A percentile compares a stretch with the other conserved stretches of the same genome.
Conservation (phyloP, 768 basidiomycete genomes). For the Symmetrospora coprosmae region DNA sequence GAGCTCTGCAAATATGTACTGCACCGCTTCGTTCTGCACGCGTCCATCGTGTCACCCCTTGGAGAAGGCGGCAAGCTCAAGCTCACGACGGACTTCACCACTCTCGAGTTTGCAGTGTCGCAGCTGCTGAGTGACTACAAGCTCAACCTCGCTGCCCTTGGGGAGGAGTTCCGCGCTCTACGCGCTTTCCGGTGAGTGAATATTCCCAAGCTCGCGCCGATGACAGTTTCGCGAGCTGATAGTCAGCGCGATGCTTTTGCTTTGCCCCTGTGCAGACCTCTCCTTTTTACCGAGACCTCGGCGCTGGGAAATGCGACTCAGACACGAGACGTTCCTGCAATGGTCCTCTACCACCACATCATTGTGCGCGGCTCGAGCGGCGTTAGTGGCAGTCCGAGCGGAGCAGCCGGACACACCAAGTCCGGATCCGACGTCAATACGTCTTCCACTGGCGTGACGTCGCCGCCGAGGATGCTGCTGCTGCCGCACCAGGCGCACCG, state of each 20-base stretch:
- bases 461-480: conserved; percentile 51
- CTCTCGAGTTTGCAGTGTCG: conserved; percentile 80
- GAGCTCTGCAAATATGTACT: conserved; percentile 65
- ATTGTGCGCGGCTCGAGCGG: no score
- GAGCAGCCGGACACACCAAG: no score
- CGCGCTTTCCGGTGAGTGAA: conserved; percentile 40
- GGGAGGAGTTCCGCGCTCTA: conserved; percentile 72
- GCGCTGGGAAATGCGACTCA: conserved; percentile 51
- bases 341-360: conserved; percentile 74
- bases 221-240: background rate
- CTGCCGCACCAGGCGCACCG: conserved; percentile 78
- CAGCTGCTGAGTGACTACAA: conserved; percentile 46
- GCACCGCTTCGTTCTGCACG: conserved; percentile 74
- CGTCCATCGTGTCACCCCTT: conserved; percentile 80
- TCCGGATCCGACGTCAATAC: conserved; percentile 65
- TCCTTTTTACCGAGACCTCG: conserved; percentile 74
- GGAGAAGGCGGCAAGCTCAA: conserved; percentile 88
- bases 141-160: conserved; percentile 55
- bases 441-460: conserved; percentile 89
- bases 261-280: conserved; percentile 45
- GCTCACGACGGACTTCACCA: conserved; percentile 88
- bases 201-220: background rate
- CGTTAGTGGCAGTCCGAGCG: no score
- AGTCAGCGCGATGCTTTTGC: no score
- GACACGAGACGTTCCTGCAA: conserved; percentile 57